A percentile compares a stretch with the other conserved stretches of the same genome.
Evolutionary conservation across 2,329 filamentous ascomycete species (phyloP).

Genomic region (Cladosporium austrohemisphaericum): DNA sequence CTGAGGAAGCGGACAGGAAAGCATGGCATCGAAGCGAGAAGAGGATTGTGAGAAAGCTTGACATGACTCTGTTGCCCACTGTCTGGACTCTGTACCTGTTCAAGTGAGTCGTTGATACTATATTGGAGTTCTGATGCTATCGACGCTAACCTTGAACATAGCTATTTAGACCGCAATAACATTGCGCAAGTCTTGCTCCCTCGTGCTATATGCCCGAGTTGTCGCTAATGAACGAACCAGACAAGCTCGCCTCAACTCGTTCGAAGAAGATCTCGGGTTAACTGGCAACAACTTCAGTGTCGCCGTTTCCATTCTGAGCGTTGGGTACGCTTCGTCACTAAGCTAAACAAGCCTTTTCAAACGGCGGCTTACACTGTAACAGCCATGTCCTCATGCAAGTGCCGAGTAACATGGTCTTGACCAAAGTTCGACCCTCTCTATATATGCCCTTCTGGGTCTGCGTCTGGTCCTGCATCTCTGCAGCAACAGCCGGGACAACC

Average conservation of each 20-base stretch:
- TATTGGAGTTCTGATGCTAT: neutral
- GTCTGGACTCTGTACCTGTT: constrained; percentile 3
- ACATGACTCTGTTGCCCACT: constrained; percentile 5
- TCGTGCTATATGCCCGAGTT: neutral
- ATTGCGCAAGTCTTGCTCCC: neutral
- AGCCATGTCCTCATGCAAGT: constrained; percentile 42
- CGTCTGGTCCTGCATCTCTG: constrained; percentile 32
- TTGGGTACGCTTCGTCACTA: constrained; percentile 16
- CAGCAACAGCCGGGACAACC: constrained; percentile 21
- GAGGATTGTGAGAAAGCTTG: constrained; percentile 5
- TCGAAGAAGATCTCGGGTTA: constrained; percentile 54
- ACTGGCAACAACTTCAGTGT: constrained; percentile 56
- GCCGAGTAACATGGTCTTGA: constrained; percentile 45
- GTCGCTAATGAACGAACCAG: no score
- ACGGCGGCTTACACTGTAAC: neutral
- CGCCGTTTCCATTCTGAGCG: constrained; percentile 45
- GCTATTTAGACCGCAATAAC: constrained; percentile 25
- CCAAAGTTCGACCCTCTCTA: constrained; percentile 39
- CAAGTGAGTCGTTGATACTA: neutral
- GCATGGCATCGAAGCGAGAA: constrained; percentile 1
- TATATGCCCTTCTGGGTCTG: constrained; percentile 36
- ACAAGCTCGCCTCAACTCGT: constrained; percentile 30
- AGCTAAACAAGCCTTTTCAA: neutral
- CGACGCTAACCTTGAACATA: neutral
- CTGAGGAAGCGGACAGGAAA: neutral